phyloP scores from a whole-genome alignment of 441 rosid genomes.

The Pelargonium australe region DNA sequence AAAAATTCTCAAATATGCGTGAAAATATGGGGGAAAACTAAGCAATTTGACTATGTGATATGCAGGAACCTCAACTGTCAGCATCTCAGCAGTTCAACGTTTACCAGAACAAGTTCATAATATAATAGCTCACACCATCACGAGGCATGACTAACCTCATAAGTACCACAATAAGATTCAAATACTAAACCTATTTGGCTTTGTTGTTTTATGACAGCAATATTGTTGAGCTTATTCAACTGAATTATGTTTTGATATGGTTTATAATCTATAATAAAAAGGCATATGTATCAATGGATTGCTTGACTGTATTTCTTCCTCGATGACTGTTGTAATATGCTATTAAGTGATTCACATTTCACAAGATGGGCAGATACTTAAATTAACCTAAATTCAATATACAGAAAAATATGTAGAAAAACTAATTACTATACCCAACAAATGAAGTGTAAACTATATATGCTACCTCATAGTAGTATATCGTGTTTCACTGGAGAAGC shows the following conservation, averaged over 20 bases:
- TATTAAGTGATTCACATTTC: background rate
- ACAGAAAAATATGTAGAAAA: background rate
- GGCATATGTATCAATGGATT: background rate
- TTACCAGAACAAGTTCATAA: background rate
- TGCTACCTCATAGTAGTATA: background rate
- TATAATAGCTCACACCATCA: background rate
- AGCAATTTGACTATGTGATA: background rate
- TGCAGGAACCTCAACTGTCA: constrained; percentile 1
- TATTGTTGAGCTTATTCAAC: background rate
- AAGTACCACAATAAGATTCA: background rate
- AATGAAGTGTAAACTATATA: background rate
- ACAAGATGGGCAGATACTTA: background rate
- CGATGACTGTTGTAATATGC: background rate
- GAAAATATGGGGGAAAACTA: background rate
- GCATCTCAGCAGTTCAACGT: constrained; percentile 1
- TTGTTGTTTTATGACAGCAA: background rate
- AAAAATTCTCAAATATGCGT: background rate
- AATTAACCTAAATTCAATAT: background rate
- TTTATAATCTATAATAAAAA: background rate
- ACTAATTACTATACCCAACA: too few relatives aligned
- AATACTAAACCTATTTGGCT: background rate
- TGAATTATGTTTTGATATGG: background rate
- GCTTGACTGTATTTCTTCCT: background rate
- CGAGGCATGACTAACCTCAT: background rate
- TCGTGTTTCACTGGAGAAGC: constrained; percentile 13